A percentile compares a stretch with the other conserved stretches of the same genome.
Conservation (phyloP, 2,329 filamentous ascomycete genomes). For the Talaromyces sp. region DNA sequence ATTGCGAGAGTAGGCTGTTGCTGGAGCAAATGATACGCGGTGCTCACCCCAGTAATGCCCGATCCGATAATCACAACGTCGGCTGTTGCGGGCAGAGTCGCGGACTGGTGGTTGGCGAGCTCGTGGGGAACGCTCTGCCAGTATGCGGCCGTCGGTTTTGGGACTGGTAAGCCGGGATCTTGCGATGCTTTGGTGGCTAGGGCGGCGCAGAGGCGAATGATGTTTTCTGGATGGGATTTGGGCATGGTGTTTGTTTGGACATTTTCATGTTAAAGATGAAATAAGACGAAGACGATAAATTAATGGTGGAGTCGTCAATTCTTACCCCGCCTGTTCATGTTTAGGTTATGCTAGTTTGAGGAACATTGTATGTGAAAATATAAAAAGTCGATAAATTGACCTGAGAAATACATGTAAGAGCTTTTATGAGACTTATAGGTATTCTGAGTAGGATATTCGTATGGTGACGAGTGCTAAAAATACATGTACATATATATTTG, state of each 20-base stretch:
- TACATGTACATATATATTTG: too few relatives aligned
- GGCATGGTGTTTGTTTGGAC: not conserved
- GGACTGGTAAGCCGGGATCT: slow-evolving; percentile 31
- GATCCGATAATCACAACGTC: slow-evolving; percentile 32
- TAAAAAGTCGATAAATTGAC: too few relatives aligned
- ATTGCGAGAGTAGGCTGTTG: slow-evolving; percentile 20
- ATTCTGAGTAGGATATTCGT: too few relatives aligned
- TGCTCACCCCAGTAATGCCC: slow-evolving; percentile 30
- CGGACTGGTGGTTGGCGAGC: slow-evolving; percentile 25
- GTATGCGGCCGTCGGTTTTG: slow-evolving; percentile 31
- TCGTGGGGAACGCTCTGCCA: slow-evolving; percentile 31
- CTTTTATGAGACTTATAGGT: too few relatives aligned
- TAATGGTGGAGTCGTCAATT: not conserved
- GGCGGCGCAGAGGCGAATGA: slow-evolving; percentile 12
- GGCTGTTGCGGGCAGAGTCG: slow-evolving; percentile 18
- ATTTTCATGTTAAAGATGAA: not conserved
- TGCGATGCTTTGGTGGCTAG: slow-evolving; percentile 7
- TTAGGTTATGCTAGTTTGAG: not conserved
- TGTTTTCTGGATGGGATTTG: slow-evolving; percentile 7
- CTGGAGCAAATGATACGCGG: slow-evolving; percentile 26
- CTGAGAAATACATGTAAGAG: too few relatives aligned
- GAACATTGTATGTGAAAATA: too few relatives aligned
- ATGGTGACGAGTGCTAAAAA: too few relatives aligned
- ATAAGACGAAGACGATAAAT: not conserved
- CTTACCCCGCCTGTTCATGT: not conserved